Base-by-base conservation (phyloP, 805 yeast species). In the Metschnikowia gruessii region DNA sequence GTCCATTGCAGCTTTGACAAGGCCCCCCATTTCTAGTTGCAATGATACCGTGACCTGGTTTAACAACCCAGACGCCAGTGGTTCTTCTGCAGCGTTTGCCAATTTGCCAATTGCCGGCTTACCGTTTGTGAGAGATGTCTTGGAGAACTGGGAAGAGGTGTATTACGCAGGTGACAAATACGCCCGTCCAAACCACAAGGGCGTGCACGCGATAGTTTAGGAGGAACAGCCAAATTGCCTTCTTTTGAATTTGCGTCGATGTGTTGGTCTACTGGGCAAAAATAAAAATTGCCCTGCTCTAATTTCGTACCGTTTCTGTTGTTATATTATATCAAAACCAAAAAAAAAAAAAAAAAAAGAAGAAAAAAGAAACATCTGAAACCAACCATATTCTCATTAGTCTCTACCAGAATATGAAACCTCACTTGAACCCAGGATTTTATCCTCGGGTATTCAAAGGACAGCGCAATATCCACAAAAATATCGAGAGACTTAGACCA, bases 171-270 rank as follows among this genome's bases (percentile, higher is more conserved):
- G 68, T 22, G 63, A 65, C 39, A 52, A 65, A 13, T 74, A 65
- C 55, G 59, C 60, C 38, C 68, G 84, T 13, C 62, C 62, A 18
- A 80, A 80, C 67, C 82, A 81, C 60, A 68, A 80, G 44, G 87
- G 87, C 53, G 87, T 58, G 69, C 77, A 48, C 76, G 71, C 48
- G 81, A 79, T 40, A 71, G 83, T 34, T 69, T 82, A 42, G 85
- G 72, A 30, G 73, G 74, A 7, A 63, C 55, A 13, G 70, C 70
- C 38, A 66, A 69, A 53, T 68, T 69, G 58, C 2, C 53, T 0
- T 30, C 44, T 29, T 21, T 21, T 21, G 24, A 21, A 21, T 45
- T 62, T 16, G 66, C 64, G 7, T 63, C 55, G 26, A 22, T 11
- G 11, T 10, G 8, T 7, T 31, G 34, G 18, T 26, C 12, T 26